Evolutionary conservation across 345 rosid species (phyloP).

Genomic region (Arabis alpina): DNA sequence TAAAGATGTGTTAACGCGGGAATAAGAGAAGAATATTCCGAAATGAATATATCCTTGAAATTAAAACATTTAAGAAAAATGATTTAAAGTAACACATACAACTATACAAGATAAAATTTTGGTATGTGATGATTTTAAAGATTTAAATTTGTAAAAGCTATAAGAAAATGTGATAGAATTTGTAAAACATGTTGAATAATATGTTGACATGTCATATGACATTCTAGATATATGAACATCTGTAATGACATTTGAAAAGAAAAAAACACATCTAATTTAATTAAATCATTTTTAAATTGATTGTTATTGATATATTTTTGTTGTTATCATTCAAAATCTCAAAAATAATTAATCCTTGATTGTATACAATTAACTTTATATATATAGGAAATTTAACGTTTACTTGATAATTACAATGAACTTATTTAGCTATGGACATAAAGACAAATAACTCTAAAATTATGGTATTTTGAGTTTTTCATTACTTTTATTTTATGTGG

Average conservation of each 20-base stretch:
- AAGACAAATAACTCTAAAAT: neutral
- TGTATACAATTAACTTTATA: no score
- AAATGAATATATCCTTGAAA: constrained; percentile 9
- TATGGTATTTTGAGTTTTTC: neutral
- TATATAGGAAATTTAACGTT: no score
- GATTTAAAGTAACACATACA: neutral
- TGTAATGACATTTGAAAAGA: neutral
- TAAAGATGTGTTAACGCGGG: constrained; percentile 33
- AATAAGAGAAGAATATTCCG: constrained; percentile 44
- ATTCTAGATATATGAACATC: neutral
- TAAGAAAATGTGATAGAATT: neutral
- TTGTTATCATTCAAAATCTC: no score
- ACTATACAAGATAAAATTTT: neutral
- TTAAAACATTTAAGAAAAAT: constrained; percentile 11
- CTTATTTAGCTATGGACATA: no score
- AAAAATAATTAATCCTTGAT: no score
- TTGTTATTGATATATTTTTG: neutral
- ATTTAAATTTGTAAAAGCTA: neutral
- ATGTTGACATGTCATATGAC: constrained; percentile 2
- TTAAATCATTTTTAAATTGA: neutral
- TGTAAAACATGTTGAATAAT: neutral
- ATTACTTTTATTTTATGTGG: neutral
- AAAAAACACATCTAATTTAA: neutral
- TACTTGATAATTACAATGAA: no score
- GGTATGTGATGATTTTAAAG: neutral